Evolutionary conservation across 2,329 filamentous ascomycete species (phyloP).

Genomic region (Lecanicillium sp.): DNA sequence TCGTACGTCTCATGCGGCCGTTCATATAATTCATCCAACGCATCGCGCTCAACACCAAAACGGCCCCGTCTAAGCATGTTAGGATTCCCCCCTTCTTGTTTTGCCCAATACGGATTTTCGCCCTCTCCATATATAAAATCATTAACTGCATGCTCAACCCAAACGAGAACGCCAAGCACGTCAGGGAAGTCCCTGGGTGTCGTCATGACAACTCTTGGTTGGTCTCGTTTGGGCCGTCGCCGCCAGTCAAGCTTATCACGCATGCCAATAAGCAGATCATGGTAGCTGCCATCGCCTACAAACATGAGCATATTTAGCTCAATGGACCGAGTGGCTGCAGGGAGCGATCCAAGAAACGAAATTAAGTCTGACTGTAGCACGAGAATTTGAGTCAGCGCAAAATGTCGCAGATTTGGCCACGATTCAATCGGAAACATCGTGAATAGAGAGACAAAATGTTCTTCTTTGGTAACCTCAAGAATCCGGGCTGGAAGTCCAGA

Average conservation of each 20-base stretch:
- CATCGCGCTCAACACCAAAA: too few relatives aligned
- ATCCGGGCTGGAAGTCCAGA: background rate
- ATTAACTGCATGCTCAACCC: too few relatives aligned
- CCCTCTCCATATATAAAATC: too few relatives aligned
- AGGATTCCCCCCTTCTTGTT: too few relatives aligned
- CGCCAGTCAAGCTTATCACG: background rate
- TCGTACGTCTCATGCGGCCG: too few relatives aligned
- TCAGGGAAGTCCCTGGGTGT: too few relatives aligned
- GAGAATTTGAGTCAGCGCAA: conserved; percentile 17
- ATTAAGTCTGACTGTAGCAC: conserved; percentile 17
- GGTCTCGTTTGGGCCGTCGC: background rate
- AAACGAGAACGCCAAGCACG: too few relatives aligned
- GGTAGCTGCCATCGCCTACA: background rate
- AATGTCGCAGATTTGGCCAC: conserved; percentile 17
- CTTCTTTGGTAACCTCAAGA: background rate
- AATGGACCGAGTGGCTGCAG: conserved; percentile 15
- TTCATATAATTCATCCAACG: too few relatives aligned
- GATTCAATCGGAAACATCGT: conserved; percentile 16
- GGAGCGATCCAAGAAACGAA: conserved; percentile 15
- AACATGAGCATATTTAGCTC: conserved; percentile 18
- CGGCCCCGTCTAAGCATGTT: too few relatives aligned
- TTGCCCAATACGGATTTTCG: too few relatives aligned
- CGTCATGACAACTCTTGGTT: background rate
- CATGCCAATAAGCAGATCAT: background rate
- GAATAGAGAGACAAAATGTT: conserved; percentile 10